These are phyloP conservation scores for Elymus sibiricus DNA, from an alignment of 176 grass and related monocot genomes.

Conservation along the genomic window DNA sequence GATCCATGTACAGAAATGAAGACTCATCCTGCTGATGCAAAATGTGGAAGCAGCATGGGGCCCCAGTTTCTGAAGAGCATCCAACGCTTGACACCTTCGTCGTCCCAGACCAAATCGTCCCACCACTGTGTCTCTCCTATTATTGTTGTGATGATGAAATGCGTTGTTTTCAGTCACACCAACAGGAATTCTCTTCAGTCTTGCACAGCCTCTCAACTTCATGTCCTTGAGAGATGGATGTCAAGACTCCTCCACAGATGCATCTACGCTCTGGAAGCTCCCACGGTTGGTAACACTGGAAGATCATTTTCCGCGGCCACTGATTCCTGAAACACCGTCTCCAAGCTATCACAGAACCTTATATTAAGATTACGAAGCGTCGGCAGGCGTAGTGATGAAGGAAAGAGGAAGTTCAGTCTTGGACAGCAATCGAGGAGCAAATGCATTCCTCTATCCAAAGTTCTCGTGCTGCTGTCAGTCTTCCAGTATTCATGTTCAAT, in stretches of 20 bases:
- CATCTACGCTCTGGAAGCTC: conserved; percentile 33
- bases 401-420: conserved; percentile 7
- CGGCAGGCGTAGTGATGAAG: background rate
- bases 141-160: background rate
- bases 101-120: conserved; percentile 24
- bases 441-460: conserved; percentile 21
- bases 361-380: background rate
- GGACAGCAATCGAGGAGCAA: conserved; percentile 28
- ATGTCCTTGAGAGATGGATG: conserved; percentile 35
- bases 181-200: conserved; percentile 31
- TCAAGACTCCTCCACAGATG: conserved; percentile 28
- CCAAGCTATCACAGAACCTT: conserved; percentile 22
- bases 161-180: conserved; percentile 36
- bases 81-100: conserved; percentile 28
- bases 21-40: conserved; percentile 31
- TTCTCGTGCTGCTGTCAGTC: conserved; percentile 6
- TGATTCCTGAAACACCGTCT: conserved; percentile 1
- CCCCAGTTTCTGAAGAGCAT: conserved; percentile 31
- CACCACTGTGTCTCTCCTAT: conserved; percentile 27
- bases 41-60: conserved; percentile 22
- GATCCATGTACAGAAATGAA: background rate
- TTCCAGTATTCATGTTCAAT: background rate
- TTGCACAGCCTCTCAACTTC: conserved; percentile 32
- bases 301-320: background rate
- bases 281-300: conserved; percentile 34